Evolutionary conservation across 345 rosid genomes (phyloP), one percentile per base, ranked within the genome.

Genomic region (Heritiera littoralis): DNA sequence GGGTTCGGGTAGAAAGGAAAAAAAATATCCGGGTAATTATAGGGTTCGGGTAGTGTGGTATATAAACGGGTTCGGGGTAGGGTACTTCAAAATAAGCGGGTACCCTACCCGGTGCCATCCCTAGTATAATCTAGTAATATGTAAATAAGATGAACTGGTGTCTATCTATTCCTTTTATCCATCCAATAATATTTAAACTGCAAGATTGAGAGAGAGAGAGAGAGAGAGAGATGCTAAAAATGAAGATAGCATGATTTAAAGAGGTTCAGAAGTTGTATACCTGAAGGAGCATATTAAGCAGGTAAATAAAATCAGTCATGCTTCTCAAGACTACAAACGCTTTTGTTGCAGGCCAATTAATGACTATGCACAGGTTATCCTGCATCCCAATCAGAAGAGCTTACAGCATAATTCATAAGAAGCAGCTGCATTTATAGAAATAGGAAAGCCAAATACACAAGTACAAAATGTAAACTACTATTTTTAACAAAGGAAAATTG

Each of bases 211-310:
- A 35, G 38, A 35, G 43, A 18, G 67, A n/a, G n/a, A n/a, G n/a
- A n/a, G n/a, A 65, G 40, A 56, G 11, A 65, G 46, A 13, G 32
- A 61, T 30, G 23, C 59, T 35, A 77, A 5, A 49, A 54, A 41
- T 11, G 66, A 38, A 7, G 61, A 54, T 63, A 66, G 20, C 43
- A 20, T 30, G 6, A 28, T 77, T 51, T 30, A 30, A 13, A 45
- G 32, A 78, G 67, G 67, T 3, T 38, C 58, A 52, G 56, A 43
- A 70, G 71, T 43, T 43, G 61, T 54, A 40, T 79, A 95, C 98
- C 98, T 93, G 96, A 85, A 95, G 94, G 80, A 93, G 86, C 64
- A 95, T 91, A 88, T 93, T 85, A 45, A 91, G 68, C 13, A 89
- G 71, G 90, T 86, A 93, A 13, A 95, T 78, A 80, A 88, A 58